Base-by-base conservation (phyloP, 352 stramenopile species). In the Aphanomyces euteiches region DNA sequence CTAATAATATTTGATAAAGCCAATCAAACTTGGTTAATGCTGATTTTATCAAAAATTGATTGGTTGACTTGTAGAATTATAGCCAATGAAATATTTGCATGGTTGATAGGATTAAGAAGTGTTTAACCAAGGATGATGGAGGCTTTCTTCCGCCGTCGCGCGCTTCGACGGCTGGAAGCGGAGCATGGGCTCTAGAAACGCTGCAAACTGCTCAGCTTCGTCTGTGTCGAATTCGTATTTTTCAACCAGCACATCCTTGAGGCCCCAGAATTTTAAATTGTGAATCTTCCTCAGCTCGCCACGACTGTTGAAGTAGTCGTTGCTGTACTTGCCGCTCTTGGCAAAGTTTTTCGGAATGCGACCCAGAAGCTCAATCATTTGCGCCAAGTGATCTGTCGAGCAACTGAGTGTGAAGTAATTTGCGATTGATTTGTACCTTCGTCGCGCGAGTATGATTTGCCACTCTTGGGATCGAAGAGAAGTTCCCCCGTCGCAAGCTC, bases 401-500 rank as follows among this genome's bases (percentile, higher is more conserved):
- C n/a, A 64, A 0, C 1, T 64, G 1, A 64, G 36, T 8, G 6
- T 3, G 19, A 15, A 17, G 36, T 28, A 12, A 28, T 28, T 28
- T 17, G 13, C 10, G 13, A 28, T 15, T 59, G 53, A 17, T 73
- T 97, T 89, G 63, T 98, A 90, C 19, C 71, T 88, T 97, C 73
- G 85, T 97, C 76, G 78, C 96, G 74, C 73, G 84, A 92, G 66
- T 89, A 96, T 21, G 92, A 85, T 43, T 80, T 86, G 1, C 84
- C 85, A 56, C 78, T 90, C 77, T 98, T 97, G 0, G 98, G 98
- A 77, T 99, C 96, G 74, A 99, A 99, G 19, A 99, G 80, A 15
- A 99, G 81, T 73, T 99, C 98, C n/a, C 98, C 98, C 1, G 98
- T 99, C 37, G 99, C 78, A 17, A 99, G 77, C 78, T 99, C 98